Evolutionary conservation across 2,329 filamentous ascomycete species (phyloP).

Genomic region (Pyrenochaeta sp.): DNA sequence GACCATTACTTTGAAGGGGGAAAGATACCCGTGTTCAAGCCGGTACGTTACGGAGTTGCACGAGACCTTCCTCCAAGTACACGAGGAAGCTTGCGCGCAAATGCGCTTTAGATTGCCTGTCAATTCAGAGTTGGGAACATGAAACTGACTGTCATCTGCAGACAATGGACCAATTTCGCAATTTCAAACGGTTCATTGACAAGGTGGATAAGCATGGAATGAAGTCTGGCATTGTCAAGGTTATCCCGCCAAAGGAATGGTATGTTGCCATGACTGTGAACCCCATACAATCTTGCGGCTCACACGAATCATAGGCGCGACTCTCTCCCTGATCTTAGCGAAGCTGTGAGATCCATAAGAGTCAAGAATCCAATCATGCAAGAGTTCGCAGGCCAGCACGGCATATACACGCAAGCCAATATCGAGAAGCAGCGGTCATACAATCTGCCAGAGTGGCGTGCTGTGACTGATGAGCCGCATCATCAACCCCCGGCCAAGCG

Average conservation of each 20-base stretch:
- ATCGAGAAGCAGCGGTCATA: conserved; percentile 96
- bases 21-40: conserved; percentile 91
- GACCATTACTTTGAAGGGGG: conserved; percentile 86
- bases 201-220: conserved; percentile 95
- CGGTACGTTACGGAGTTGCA: conserved; percentile 61
- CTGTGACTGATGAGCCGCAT: conserved; percentile 91
- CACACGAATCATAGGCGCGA: conserved; percentile 63
- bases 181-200: conserved; percentile 90
- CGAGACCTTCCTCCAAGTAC: background rate
- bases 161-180: conserved; percentile 92
- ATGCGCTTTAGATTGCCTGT: background rate
- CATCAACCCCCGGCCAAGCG: conserved; percentile 93
- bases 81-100: background rate
- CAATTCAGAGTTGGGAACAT: background rate
- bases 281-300: conserved; percentile 10
- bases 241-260: conserved; percentile 94
- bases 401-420: conserved; percentile 96
- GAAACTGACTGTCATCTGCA: conserved; percentile 44
- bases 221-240: conserved; percentile 96
- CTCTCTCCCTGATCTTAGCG: conserved; percentile 77
- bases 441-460: conserved; percentile 95
- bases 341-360: conserved; percentile 87
- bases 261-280: conserved; percentile 56
- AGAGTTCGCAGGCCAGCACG: conserved; percentile 95
- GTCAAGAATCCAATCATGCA: conserved; percentile 98